Base-by-base conservation (phyloP, 2,329 filamentous ascomycete species). In the Cercospora sojina region DNA sequence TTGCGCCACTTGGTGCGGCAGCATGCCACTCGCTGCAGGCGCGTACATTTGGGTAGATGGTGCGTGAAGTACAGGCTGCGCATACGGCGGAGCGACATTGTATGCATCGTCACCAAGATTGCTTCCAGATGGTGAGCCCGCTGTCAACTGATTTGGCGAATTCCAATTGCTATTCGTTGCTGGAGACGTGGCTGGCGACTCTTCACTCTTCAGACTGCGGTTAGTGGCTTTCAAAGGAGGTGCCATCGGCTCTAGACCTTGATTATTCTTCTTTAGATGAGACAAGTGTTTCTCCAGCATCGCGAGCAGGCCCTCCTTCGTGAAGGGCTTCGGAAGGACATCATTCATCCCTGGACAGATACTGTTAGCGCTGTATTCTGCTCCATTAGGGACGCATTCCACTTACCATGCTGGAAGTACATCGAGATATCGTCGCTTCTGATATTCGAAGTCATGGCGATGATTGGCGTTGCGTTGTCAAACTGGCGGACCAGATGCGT, bases 381-480 rank as follows among this genome's bases (percentile, higher is more conserved):
- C 9, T 18, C 16, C 5, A 38, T 35, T 38, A 3, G 25, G 1
- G n/a, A 18, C 5, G 20, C 41, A 29, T 35, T 49, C 35, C 16
- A 51, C 90, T 83, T 85, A 95, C 93, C 95, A 81, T 96, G 93
- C 74, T 94, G 90, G 81, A 97, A 98, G 77, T 99, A 99, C 81
- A 96, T 93, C 62, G 94, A 91, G 68, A 98, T 96, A 77, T 99
- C 95, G 74, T 97, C 94, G 67, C 92, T 93, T 70, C 95, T 88
- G 70, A 99, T 98, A 76, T 98, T 99, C 3, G 94, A 97, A 3
- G 95, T 99, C 95, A 99, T 98, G 56, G 95, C 95, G 66, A 99
- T 92, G 74, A 99, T 96, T 0, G 95, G 95, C 20, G 91, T 89
- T 38, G 88, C 86, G 41, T 88, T 87, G 70, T 93, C 89, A 69